Conservation (phyloP, 1,284 basidiomycete genomes). For the Naganishia albida region DNA sequence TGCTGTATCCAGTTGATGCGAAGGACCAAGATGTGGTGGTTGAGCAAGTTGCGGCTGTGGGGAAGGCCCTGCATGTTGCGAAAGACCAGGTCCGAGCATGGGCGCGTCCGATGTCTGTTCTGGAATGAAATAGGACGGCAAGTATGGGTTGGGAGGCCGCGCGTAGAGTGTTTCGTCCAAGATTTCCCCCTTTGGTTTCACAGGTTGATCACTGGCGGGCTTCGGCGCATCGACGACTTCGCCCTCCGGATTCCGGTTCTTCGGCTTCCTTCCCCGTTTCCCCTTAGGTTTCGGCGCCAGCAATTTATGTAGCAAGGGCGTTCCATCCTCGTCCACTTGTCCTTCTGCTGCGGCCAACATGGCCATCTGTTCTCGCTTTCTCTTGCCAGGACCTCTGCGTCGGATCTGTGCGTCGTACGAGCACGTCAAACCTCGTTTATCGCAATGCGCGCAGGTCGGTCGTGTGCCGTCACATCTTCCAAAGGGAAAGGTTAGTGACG, state of each 20-base stretch:
- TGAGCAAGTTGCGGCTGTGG: neutral
- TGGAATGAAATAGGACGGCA: constrained; percentile 27
- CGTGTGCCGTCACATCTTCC: constrained; percentile 51
- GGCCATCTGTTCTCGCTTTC: constrained; percentile 44
- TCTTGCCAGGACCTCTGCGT: constrained; percentile 55
- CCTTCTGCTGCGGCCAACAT: constrained; percentile 17
- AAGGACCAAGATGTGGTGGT: neutral
- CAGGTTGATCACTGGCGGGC: neutral
- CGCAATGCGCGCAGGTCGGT: constrained; percentile 53
- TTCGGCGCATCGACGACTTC: neutral
- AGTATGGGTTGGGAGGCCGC: constrained; percentile 21
- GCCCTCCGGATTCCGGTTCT: constrained; percentile 13
- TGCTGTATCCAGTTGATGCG: constrained; percentile 3
- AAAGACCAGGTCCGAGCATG: neutral
- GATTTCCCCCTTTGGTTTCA: neutral
- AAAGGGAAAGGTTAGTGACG: neutral
- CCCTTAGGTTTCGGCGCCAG: constrained; percentile 18
- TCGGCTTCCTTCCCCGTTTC: constrained; percentile 31
- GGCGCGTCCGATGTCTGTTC: neutral
- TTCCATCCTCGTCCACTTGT: constrained; percentile 24
- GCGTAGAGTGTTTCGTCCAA: constrained; percentile 6
- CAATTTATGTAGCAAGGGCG: constrained; percentile 21
- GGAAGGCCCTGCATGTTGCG: neutral
- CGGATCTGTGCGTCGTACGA: constrained; percentile 54
- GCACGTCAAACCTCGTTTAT: constrained; percentile 47